phyloP scores from a whole-genome alignment of 768 basidiomycete species.

The Xanthoconium stramineum region DNA sequence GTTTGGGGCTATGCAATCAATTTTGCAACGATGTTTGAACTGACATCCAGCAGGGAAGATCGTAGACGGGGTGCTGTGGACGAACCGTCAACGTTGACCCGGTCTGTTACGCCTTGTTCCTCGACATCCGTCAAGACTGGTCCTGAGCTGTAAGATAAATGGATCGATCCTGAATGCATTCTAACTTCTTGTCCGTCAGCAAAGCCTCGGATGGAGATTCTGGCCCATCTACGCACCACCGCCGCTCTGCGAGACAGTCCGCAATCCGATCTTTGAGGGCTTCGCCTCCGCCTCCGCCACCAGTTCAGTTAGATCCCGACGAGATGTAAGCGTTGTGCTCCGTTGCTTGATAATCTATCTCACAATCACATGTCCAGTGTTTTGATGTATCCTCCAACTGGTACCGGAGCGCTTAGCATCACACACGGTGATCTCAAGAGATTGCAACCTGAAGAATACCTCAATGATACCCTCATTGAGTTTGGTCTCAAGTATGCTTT shows the following conservation, averaged over 20 bases:
- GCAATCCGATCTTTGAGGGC: conserved; percentile 17
- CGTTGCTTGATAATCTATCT: not conserved
- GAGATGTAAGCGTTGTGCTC: conserved; percentile 51
- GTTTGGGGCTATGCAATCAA: conserved; percentile 15
- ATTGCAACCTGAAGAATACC: conserved; percentile 73
- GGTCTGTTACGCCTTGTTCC: conserved; percentile 19
- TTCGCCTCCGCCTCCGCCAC: conserved; percentile 30
- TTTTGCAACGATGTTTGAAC: conserved; percentile 16
- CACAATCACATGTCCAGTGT: conserved; percentile 45
- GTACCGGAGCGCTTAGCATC: conserved; percentile 75
- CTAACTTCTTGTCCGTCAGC: conserved; percentile 8
- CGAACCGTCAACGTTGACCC: not conserved
- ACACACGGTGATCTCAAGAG: conserved; percentile 76
- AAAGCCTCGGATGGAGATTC: conserved; percentile 9
- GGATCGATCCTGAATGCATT: not conserved
- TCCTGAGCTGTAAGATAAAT: conserved; percentile 17
- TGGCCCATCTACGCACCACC: conserved; percentile 9
- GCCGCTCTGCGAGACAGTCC: conserved; percentile 38
- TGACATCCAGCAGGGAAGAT: not conserved
- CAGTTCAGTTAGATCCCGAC: conserved; percentile 45
- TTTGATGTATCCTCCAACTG: conserved; percentile 67
- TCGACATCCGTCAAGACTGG: conserved; percentile 13
- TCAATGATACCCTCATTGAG: conserved; percentile 97
- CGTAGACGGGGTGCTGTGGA: not conserved
- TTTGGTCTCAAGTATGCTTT: conserved; percentile 84